Base-by-base conservation (phyloP, 2,329 filamentous ascomycete species). In the Hypocreales sp. region DNA sequence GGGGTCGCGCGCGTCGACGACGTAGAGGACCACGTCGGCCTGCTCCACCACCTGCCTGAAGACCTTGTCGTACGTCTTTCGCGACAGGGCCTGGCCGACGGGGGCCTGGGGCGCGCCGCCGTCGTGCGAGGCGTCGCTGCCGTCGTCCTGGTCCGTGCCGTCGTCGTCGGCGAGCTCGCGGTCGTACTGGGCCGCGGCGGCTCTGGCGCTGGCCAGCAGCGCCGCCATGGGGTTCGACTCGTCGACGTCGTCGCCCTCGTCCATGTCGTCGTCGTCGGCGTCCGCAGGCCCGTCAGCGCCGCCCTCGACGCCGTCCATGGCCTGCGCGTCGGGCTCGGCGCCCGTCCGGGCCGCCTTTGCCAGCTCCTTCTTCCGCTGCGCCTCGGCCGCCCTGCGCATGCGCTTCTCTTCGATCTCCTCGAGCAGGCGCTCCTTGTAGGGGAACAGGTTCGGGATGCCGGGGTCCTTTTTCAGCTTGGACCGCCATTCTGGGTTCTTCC, bases 401-500 rank as follows among this genome's bases (percentile, higher is more conserved):
- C 79, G 79, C 43, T 72, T 78, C 57, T 93, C 82, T 58, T 98
- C 90, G 42, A 98, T 92, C 55, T 98, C 84, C 32, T 86, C 74
- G 19, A 98, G 68, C 16, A 98, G 70, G 63, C 79, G 86, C 53
- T 94, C 86, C 61, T 98, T 98, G 66, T 90, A 94, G 1, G 90
- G 90, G 59, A 94, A 98, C 20, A 94, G 60, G 48, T 95, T 98
- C 22, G 90, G 90, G 35, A 98, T 94, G 26, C 90, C 90, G 15
- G 87, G 90, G 45, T 98, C 90, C 61, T 95, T 98, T 71, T 94
- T 95, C 40, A 93, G 52, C 53, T 84, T 81, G 33, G 83, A 86
- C 41, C 80, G 74, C 84, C 90, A 95, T 81, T 93, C 74, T 19
- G 90, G 87, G 53, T 94, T 93, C 72, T 92, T 84, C 63, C 93